Conservation (phyloP, 1,284 basidiomycete species). For the Ceraceosorus bombacis region DNA sequence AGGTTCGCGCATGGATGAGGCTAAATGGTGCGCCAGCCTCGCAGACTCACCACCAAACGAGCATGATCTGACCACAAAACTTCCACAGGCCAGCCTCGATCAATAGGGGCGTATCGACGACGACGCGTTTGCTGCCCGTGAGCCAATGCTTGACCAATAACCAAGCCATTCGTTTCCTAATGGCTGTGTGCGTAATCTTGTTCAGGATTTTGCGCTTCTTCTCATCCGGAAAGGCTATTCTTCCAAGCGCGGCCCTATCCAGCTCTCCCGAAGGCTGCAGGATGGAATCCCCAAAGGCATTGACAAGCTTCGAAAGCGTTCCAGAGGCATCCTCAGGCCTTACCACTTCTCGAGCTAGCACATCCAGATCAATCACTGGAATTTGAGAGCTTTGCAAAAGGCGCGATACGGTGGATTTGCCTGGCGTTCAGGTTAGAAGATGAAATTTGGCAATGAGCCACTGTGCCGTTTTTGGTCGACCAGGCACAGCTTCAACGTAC, state of each 20-base stretch:
- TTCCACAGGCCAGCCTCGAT: slow-evolving; percentile 83
- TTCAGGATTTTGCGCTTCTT: slow-evolving; percentile 68
- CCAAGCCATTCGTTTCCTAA: slow-evolving; percentile 67
- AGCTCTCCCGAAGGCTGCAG: slow-evolving; percentile 63
- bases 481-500: slow-evolving; percentile 45
- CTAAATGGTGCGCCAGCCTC: not conserved
- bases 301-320: slow-evolving; percentile 63
- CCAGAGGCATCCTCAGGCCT: slow-evolving; percentile 63
- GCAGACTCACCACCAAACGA: slow-evolving; percentile 73
- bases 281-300: slow-evolving; percentile 64
- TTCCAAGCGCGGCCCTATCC: slow-evolving; percentile 74
- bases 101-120: slow-evolving; percentile 87
- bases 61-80: slow-evolving; percentile 72
- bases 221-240: slow-evolving; percentile 65
- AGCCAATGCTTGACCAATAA: slow-evolving; percentile 67
- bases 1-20: not conserved
- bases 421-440: slow-evolving; percentile 17
- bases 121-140: slow-evolving; percentile 65
- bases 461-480: too few relatives aligned
- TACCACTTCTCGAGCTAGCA: slow-evolving; percentile 80
- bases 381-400: slow-evolving; percentile 60
- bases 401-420: slow-evolving; percentile 78
- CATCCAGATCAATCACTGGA: slow-evolving; percentile 84
- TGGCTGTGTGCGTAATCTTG: slow-evolving; percentile 79
- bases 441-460: not conserved